These are phyloP conservation scores for Priceomyces carsonii DNA, from an alignment of 805 yeast genomes.

Conservation along the genomic window DNA sequence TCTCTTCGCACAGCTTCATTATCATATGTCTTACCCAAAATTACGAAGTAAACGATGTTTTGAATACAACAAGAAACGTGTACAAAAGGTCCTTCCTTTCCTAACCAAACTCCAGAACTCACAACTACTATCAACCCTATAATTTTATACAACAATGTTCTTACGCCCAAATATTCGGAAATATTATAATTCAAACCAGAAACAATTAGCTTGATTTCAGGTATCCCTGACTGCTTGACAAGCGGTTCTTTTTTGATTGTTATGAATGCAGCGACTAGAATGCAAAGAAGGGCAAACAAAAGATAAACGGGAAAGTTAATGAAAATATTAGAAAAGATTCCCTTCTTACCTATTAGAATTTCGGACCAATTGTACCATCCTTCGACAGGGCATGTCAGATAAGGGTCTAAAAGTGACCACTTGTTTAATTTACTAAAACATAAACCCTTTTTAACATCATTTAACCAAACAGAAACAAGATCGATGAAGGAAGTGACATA, in stretches of 20 bases:
- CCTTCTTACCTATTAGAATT: slow-evolving; percentile 23
- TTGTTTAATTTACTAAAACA: slow-evolving; percentile 41
- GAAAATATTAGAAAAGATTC: slow-evolving; percentile 17
- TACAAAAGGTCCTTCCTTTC: slow-evolving; percentile 85
- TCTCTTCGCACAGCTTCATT: slow-evolving; percentile 69
- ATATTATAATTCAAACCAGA: slow-evolving; percentile 58
- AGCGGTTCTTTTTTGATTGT: slow-evolving; percentile 25
- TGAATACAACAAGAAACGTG: slow-evolving; percentile 68
- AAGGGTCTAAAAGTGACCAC: slow-evolving; percentile 45
- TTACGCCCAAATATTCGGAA: slow-evolving; percentile 49
- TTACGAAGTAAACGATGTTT: slow-evolving; percentile 30
- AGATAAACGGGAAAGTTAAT: slow-evolving; percentile 39
- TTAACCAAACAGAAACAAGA: slow-evolving; percentile 48
- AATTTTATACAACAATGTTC: slow-evolving; percentile 56
- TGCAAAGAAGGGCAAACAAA: slow-evolving; percentile 24
- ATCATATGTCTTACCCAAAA: slow-evolving; percentile 34
- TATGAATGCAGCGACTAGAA: slow-evolving; percentile 29
- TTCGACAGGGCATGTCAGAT: slow-evolving; percentile 42
- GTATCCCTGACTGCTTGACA: slow-evolving; percentile 59
- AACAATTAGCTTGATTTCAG: slow-evolving; percentile 68
- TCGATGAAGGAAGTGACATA: slow-evolving; percentile 50
- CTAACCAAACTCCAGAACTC: slow-evolving; percentile 79
- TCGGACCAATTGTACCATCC: slow-evolving; percentile 42
- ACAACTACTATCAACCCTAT: slow-evolving; percentile 63
- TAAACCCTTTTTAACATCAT: slow-evolving; percentile 54